Percentiles rank a stretch among this genome's conserved stretches.
Conservation (phyloP, 176 grass and related monocot genomes). For the Phragmites australis region DNA sequence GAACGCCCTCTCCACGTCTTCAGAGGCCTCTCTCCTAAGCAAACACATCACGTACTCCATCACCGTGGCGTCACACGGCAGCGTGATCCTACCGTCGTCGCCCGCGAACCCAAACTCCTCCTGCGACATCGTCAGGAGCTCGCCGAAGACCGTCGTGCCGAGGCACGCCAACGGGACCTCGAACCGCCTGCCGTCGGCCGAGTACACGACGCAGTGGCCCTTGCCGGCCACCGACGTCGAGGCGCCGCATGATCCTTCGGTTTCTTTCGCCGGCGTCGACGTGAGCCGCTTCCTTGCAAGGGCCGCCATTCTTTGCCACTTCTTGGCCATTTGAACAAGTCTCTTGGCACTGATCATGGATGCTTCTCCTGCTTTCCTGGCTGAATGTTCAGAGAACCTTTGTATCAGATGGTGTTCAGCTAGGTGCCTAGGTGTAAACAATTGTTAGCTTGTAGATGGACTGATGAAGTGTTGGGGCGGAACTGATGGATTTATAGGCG, state of each 20-base stretch:
- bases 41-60: conserved; percentile 63
- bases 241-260: background rate
- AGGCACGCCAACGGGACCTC: conserved; percentile 51
- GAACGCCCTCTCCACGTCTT: conserved; percentile 54
- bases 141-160: conserved; percentile 27
- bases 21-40: conserved; percentile 44
- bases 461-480: background rate
- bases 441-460: background rate
- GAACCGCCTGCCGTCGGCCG: conserved; percentile 41
- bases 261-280: background rate
- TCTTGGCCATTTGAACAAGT: conserved; percentile 41
- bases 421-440: too few species aligned
- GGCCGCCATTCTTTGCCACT: conserved; percentile 37
- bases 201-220: conserved; percentile 65
- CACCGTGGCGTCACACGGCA: too few species aligned
- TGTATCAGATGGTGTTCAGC: background rate
- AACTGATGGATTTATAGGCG: conserved; percentile 31
- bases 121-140: conserved; percentile 46
- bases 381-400: background rate
- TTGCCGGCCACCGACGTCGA: conserved; percentile 27
- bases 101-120: conserved; percentile 64
- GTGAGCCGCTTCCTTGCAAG: conserved; percentile 32
- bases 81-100: too few species aligned
- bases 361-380: background rate
- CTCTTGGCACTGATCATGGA: conserved; percentile 48